These are phyloP conservation scores for Aspergillus cavernicola DNA, from an alignment of 495 filamentous ascomycete genomes.

Conservation along the genomic window DNA sequence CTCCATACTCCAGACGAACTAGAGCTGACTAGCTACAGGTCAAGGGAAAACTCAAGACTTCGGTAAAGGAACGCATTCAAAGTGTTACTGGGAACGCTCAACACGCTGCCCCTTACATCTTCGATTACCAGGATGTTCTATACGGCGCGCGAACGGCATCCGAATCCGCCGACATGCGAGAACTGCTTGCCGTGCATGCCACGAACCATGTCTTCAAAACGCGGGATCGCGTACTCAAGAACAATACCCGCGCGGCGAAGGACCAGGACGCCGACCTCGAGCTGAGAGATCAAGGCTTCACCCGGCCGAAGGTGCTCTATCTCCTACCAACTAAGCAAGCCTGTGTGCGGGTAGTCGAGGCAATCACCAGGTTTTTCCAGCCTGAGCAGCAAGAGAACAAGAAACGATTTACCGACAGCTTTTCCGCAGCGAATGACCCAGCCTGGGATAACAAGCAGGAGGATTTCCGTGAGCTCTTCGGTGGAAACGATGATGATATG, in stretches of 20 bases:
- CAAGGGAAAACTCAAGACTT: conserved; percentile 42
- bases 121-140: conserved; percentile 78
- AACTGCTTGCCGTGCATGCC: conserved; percentile 74
- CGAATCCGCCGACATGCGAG: conserved; percentile 62
- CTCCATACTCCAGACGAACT: too few species aligned
- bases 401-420: conserved; percentile 84
- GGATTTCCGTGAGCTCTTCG: conserved; percentile 88
- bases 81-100: conserved; percentile 31
- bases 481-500: conserved; percentile 93
- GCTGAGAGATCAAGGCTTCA: conserved; percentile 91
- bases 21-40: conserved; percentile 25
- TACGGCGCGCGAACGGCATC: conserved; percentile 65
- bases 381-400: conserved; percentile 93
- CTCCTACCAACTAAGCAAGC: conserved; percentile 83
- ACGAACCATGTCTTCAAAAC: conserved; percentile 94
- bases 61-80: conserved; percentile 32
- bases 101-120: conserved; percentile 41
- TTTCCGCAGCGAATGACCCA: conserved; percentile 61
- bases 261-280: conserved; percentile 64
- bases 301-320: conserved; percentile 86
- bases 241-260: conserved; percentile 71
- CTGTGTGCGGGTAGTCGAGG: conserved; percentile 71
- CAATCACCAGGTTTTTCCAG: conserved; percentile 65
- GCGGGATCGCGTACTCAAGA: conserved; percentile 86
- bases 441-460: conserved; percentile 68